Evolutionary conservation across 345 rosid genomes (phyloP).

Genomic region (Barbarea vulgaris): DNA sequence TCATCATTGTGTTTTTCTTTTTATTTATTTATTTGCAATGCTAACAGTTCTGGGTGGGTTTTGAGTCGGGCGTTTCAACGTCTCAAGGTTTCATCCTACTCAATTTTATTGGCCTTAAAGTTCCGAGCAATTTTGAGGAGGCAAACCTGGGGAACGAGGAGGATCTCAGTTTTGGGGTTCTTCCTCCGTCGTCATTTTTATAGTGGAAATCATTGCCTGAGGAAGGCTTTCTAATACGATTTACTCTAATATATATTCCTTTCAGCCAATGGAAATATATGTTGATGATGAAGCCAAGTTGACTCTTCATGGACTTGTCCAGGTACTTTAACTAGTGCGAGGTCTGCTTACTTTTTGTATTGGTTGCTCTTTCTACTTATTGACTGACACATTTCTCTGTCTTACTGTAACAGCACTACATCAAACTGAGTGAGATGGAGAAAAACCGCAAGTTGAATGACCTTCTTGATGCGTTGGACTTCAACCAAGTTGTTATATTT

Average conservation of each 20-base stretch:
- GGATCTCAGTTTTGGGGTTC: slow-evolving; percentile 52
- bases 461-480: slow-evolving; percentile 97
- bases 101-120: neutral
- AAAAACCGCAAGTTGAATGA: slow-evolving; percentile 96
- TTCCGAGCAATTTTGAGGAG: slow-evolving; percentile 36
- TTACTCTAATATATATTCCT: slow-evolving; percentile 78
- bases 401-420: slow-evolving; percentile 73
- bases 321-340: slow-evolving; percentile 50
- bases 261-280: slow-evolving; percentile 99
- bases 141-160: slow-evolving; percentile 52
- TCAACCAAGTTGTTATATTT: slow-evolving; percentile 96
- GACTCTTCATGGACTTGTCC: slow-evolving; percentile 99
- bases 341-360: neutral
- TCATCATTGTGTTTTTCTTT: neutral
- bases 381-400: neutral
- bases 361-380: neutral
- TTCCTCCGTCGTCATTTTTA: slow-evolving; percentile 47
- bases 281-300: slow-evolving; percentile 98
- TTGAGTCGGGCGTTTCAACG: neutral
- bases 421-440: slow-evolving; percentile 93
- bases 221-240: slow-evolving; percentile 69
- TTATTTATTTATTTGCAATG: neutral
- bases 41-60: slow-evolving; percentile 10
- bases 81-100: neutral
- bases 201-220: slow-evolving; percentile 68